Evolutionary conservation across 352 stramenopile genomes (phyloP), one percentile per base, ranked within the genome.

Genomic region (Phytophthora crassamura): DNA sequence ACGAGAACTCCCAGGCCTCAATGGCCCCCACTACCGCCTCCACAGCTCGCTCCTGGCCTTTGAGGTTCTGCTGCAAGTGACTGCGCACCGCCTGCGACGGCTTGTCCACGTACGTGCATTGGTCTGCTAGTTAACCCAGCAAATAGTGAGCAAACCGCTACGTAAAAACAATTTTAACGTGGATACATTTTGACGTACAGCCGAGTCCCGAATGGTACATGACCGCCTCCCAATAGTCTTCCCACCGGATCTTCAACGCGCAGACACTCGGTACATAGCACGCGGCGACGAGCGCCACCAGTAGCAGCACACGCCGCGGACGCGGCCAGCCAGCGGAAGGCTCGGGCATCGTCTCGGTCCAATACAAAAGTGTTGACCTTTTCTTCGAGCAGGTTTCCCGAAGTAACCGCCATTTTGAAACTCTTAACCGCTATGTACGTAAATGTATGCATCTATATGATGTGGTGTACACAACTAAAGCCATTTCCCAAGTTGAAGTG

Each of bases 1-100:
- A 94, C 86, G 82, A 89, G 60, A 94, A 94, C 62, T 94, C 86
- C 86, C 86, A 94, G 18, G 86, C 78, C 60, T 94, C 86, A 34
- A 94, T 81, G 5, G 86, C 83, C 5, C 71, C 82, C 9, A 91
- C 80, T 20, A 94, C 78, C 3, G 75, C 69, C 48, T 94, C 80
- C 22, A 92, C 59, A 12, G 83, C 82, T 35, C 77, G 73, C 42
- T 90, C 77, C 49, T 94, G 86, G 5, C 76, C 86, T 42, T 83
- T 86, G 20, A 94, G 66, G 40, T 91, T 75, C 14, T 75, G 60
- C 16, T 77, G 51, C 34, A 94, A 33, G 64, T 91, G 80, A 3
- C 49, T 52, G 7, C 75, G 82, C 51, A 91, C 83, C 9, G 64
- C 49, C 30, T 84, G 72, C 6, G 84, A 89, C 8, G 86, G 86